Evolutionary conservation across 306 rosid genomes (phyloP), one percentile per base, ranked within the genome.

Genomic region (Luffa aegyptiaca): DNA sequence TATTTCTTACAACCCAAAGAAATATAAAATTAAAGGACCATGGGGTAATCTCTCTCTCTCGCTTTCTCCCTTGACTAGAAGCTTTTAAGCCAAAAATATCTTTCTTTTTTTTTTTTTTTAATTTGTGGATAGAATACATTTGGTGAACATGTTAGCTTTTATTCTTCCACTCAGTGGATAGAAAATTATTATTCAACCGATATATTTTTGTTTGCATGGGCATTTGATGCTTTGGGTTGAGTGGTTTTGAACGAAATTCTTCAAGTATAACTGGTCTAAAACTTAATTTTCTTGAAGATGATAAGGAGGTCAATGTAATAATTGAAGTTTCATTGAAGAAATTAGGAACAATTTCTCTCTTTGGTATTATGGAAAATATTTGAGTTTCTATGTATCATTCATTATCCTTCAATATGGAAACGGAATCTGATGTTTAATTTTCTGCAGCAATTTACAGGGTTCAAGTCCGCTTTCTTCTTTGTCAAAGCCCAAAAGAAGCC

Each of bases 401-500:
- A 45, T 70, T 31, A 44, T 70, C 14, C 55, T 70, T n/a, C 76
- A 70, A 20, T 70, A 69, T 44, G 76, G 56, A 49, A 72, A 48
- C 44, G 14, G 33, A 31, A 63, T 16, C 48, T 48, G 33, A 79
- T 26, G 57, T 16, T 88, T 61, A 69, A 68, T 79, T 62, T 49
- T 72, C 13, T 85, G 87, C 91, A 83, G 93, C 82, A 87, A 83
- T 78, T 84, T 86, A 79, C 86, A 75, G 79, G 79, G 81, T 83
- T 83, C 87, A 55, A 69, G 79, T 75, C 86, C 81, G 71, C 84
- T 82, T 75, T 88, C 87, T 37, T 78, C 81, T 48, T 85, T 88
- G 89, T 85, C 90, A 39, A 91, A 91, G 83, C 84, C 75, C 81
- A 93, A 88, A 81, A 87, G 88, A 83, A 95, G 96, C 89, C 99